These are phyloP conservation scores for Ophiocordyceps polyrhachis-furcata DNA, from an alignment of 2,329 filamentous ascomycete genomes.

Conservation along the genomic window DNA sequence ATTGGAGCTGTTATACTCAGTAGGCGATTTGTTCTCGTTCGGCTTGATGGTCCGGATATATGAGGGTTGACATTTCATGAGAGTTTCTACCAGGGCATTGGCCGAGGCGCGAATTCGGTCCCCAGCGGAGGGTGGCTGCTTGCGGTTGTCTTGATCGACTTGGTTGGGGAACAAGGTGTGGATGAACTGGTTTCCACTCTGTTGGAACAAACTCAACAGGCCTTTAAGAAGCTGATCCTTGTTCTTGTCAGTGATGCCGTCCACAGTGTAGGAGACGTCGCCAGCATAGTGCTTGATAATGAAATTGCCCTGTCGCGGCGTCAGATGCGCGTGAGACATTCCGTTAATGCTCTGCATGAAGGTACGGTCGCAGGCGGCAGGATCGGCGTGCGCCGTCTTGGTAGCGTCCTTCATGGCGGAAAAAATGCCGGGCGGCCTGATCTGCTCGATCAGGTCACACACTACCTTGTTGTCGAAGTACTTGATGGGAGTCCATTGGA, in stretches of 20 bases:
- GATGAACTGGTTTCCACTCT: conserved; percentile 70
- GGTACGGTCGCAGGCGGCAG: conserved; percentile 80
- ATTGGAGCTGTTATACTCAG: conserved; percentile 80
- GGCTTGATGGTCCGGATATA: conserved; percentile 99
- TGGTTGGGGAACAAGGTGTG: conserved; percentile 81
- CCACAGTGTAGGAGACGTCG: conserved; percentile 84
- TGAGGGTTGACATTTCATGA: conserved; percentile 94
- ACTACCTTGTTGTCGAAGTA: conserved; percentile 99
- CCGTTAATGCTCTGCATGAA: conserved; percentile 89
- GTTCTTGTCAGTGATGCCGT: conserved; percentile 98
- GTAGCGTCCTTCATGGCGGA: conserved; percentile 95
- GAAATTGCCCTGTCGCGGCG: conserved; percentile 83
- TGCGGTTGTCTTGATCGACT: conserved; percentile 89
- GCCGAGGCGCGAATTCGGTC: conserved; percentile 92
- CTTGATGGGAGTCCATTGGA: conserved; percentile 96
- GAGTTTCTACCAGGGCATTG: conserved; percentile 80
- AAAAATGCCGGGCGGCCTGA: conserved; percentile 78
- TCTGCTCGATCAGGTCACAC: conserved; percentile 88
- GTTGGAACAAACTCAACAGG: conserved; percentile 67
- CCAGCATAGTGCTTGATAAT: conserved; percentile 98
- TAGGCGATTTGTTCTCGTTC: conserved; percentile 94
- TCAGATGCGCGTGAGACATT: conserved; percentile 80
- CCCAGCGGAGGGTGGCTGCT: conserved; percentile 81
- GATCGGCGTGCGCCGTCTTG: conserved; percentile 94
- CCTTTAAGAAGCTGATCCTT: conserved; percentile 96